Conservation (phyloP, 139 green algal species). For the Micractinium sp. region DNA sequence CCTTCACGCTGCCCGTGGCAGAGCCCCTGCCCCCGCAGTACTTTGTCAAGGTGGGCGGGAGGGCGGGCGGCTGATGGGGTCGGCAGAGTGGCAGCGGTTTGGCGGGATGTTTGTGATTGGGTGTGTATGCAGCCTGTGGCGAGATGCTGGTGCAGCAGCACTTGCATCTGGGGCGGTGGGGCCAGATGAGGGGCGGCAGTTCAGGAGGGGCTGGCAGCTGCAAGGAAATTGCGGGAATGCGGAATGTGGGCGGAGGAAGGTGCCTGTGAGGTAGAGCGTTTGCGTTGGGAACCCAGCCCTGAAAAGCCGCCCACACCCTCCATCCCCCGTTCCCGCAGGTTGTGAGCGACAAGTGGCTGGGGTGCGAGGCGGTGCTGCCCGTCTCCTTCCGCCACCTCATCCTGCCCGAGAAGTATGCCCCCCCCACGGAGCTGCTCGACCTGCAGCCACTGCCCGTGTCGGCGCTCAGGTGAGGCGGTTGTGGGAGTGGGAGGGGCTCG, state of each 20-base stretch:
- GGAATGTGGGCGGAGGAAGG: too few species aligned
- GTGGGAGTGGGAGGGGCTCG: background rate
- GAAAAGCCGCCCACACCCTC: background rate
- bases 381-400: constrained; percentile 94
- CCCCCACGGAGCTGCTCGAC: constrained; percentile 97
- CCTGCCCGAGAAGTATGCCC: constrained; percentile 95
- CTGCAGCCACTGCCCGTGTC: constrained; percentile 95
- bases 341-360: constrained; percentile 89
- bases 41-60: constrained; percentile 76
- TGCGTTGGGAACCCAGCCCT: background rate
- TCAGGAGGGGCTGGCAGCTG: too few species aligned
- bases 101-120: too few species aligned
- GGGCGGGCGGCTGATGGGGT: background rate
- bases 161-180: too few species aligned
- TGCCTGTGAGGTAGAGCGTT: background rate
- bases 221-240: too few species aligned
- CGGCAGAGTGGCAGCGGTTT: too few species aligned
- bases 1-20: constrained; percentile 93
- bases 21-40: constrained; percentile 98
- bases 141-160: too few species aligned
- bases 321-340: background rate
- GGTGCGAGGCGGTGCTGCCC: constrained; percentile 87
- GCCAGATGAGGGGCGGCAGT: too few species aligned
- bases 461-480: constrained; percentile 65
- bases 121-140: too few species aligned